Evolutionary conservation across 2,329 filamentous ascomycete species (phyloP), one percentile per base, ranked within the genome.

Genomic region (Claviceps quebecensis): DNA sequence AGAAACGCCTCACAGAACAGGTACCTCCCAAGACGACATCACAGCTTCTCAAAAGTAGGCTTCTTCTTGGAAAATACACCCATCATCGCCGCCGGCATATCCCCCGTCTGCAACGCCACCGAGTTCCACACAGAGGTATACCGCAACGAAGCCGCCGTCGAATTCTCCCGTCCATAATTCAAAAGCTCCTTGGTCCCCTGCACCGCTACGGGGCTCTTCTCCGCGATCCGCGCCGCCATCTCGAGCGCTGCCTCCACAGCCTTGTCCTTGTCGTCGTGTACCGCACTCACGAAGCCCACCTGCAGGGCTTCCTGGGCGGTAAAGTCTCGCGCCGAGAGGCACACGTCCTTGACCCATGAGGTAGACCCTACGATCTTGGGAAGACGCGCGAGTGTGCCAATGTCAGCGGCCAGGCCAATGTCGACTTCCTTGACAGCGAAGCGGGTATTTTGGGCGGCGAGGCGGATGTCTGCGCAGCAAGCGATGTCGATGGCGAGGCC

Each of bases 121-220:
- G 81, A 78, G 63, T 97, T 97, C 91, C 90, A 96, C 1, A 93
- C 76, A 11, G 80, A 76, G 4, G 90, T 95, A 67, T 95, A 96
- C 53, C 80, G 79, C 64, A 97, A 69, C 46, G 83, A 87, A 58
- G 95, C 88, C 45, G 77, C 78, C 29, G 95, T 80, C 2, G 76
- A 74, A 64, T 89, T 80, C 65, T 95, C 90, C 59, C 87, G 76
- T 37, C 83, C 85, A 62, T 84, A 87, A 66, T 93, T 89, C 62
- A 95, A 64, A 55, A 95, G 68, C 69, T 93, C 86, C 72, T 95
- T 95, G 8, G 89, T 95, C 5, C 86, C 84, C 70, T 88, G 80
- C 56, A 91, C 86, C 1, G 88, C 89, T 22, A 97, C 82, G 0
- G 91, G 91, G 61, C 86, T 93, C 76, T 96, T 96, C 17, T 65